These are phyloP conservation scores for Epichloe coenophiala DNA, from an alignment of 2,329 filamentous ascomycete genomes.

Conservation along the genomic window DNA sequence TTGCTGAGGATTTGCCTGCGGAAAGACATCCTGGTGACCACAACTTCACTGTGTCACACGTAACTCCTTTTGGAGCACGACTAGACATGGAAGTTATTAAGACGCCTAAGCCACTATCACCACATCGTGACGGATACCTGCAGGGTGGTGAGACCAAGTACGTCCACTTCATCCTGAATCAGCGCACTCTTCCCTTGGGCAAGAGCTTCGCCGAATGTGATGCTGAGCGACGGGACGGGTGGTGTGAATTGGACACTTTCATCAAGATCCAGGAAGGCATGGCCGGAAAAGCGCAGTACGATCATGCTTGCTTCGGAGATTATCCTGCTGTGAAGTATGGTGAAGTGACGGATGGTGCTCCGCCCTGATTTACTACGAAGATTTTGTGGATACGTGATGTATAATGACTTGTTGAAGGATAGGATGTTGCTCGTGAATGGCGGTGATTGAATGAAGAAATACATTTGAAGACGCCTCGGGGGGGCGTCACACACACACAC, in stretches of 20 bases:
- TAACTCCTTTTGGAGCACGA: conserved; percentile 59
- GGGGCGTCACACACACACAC: too few relatives aligned
- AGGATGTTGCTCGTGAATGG: too few relatives aligned
- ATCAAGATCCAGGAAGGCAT: conserved; percentile 47
- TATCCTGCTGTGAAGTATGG: conserved; percentile 23
- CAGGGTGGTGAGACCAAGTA: conserved; percentile 48
- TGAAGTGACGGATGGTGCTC: conserved; percentile 25
- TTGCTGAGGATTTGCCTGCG: conserved; percentile 44
- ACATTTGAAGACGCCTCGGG: too few relatives aligned
- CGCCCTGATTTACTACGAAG: conserved; percentile 7
- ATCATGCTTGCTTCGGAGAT: conserved; percentile 53
- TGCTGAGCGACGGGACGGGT: conserved; percentile 50
- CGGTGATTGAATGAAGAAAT: too few relatives aligned
- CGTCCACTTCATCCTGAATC: conserved; percentile 62
- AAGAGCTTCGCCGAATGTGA: conserved; percentile 53
- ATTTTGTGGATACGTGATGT: too few relatives aligned
- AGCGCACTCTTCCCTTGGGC: conserved; percentile 58
- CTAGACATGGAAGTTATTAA: conserved; percentile 64
- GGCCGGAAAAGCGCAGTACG: conserved; percentile 44
- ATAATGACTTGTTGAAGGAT: too few relatives aligned
- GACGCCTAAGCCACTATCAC: conserved; percentile 47
- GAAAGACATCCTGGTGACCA: conserved; percentile 41
- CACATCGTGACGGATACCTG: conserved; percentile 39
- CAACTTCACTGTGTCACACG: conserved; percentile 50
- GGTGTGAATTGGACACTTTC: conserved; percentile 63